Conservation (phyloP, 2,329 filamentous ascomycete species). For the Fusarium chaquense region DNA sequence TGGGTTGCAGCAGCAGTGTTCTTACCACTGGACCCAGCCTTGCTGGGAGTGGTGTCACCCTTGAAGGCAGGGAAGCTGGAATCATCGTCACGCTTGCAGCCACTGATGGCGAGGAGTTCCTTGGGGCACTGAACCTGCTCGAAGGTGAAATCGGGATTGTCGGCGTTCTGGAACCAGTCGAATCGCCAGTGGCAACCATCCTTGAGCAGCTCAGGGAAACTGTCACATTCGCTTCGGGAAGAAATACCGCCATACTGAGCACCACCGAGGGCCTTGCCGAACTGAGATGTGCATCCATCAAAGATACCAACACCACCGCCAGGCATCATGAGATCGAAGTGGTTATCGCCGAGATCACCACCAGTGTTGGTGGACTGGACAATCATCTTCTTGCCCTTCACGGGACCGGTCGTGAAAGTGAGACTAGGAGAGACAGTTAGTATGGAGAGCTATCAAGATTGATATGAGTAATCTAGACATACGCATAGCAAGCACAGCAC, state of each 20-base stretch:
- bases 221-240: constrained; percentile 62
- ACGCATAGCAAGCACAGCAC: constrained; percentile 75
- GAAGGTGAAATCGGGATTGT: constrained; percentile 68
- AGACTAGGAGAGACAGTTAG: constrained; percentile 49
- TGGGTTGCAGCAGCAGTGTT: constrained; percentile 9
- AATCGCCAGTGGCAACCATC: constrained; percentile 73
- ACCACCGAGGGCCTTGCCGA: constrained; percentile 59
- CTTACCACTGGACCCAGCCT: constrained; percentile 22
- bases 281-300: constrained; percentile 64
- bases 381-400: constrained; percentile 71
- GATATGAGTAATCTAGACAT: constrained; percentile 18
- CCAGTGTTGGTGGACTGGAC: constrained; percentile 75
- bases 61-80: constrained; percentile 45
- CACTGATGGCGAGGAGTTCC: constrained; percentile 58
- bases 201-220: constrained; percentile 66
- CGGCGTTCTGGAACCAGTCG: constrained; percentile 70
- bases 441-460: background rate
- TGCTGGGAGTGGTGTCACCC: constrained; percentile 22
- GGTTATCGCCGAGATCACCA: constrained; percentile 66
- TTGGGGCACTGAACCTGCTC: constrained; percentile 67
- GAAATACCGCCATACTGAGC: constrained; percentile 69
- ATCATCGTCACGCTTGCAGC: constrained; percentile 53
- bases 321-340: constrained; percentile 69
- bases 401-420: constrained; percentile 63
- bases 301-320: constrained; percentile 68